phyloP scores from a whole-genome alignment of 2,329 filamentous ascomycete species.

The Fusarium torulosum region DNA sequence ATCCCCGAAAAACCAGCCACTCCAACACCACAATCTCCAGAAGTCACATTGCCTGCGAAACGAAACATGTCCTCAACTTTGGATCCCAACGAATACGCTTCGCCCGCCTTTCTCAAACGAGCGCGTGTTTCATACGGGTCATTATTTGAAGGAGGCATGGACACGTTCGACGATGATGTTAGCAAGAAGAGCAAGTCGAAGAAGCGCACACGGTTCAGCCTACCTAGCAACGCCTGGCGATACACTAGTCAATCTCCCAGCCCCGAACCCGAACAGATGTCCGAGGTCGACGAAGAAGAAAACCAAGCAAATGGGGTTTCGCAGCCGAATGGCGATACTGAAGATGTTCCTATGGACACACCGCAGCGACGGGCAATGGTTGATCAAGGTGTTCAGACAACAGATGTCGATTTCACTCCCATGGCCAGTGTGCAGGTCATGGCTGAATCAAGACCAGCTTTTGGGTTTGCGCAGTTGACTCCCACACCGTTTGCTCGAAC shows the following conservation, averaged over 20 bases:
- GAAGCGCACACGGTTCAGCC: slow-evolving; percentile 78
- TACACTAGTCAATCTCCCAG: slow-evolving; percentile 79
- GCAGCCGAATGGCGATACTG: slow-evolving; percentile 14
- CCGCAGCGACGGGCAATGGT: slow-evolving; percentile 50
- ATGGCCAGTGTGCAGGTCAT: slow-evolving; percentile 48
- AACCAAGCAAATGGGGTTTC: slow-evolving; percentile 6
- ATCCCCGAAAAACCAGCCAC: slow-evolving; percentile 34
- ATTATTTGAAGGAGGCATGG: slow-evolving; percentile 71
- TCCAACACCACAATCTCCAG: slow-evolving; percentile 35
- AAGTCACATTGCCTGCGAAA: slow-evolving; percentile 49
- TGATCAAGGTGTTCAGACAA: slow-evolving; percentile 54
- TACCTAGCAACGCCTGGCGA: slow-evolving; percentile 78
- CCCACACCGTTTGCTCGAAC: slow-evolving; percentile 45
- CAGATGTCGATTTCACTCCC: slow-evolving; percentile 48
- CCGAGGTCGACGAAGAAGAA: slow-evolving; percentile 33
- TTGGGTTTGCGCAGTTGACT: slow-evolving; percentile 44
- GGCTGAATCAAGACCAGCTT: slow-evolving; percentile 44
- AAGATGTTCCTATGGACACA: slow-evolving; percentile 34
- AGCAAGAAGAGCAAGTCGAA: slow-evolving; percentile 53
- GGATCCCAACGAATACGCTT: slow-evolving; percentile 71
- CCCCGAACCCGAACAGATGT: slow-evolving; percentile 65
- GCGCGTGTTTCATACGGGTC: slow-evolving; percentile 77
- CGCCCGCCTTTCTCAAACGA: slow-evolving; percentile 83
- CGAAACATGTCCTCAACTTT: slow-evolving; percentile 52
- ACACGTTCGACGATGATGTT: slow-evolving; percentile 76